Base-by-base conservation (phyloP, 305 asterid species). In the Euphrasia arctica region DNA sequence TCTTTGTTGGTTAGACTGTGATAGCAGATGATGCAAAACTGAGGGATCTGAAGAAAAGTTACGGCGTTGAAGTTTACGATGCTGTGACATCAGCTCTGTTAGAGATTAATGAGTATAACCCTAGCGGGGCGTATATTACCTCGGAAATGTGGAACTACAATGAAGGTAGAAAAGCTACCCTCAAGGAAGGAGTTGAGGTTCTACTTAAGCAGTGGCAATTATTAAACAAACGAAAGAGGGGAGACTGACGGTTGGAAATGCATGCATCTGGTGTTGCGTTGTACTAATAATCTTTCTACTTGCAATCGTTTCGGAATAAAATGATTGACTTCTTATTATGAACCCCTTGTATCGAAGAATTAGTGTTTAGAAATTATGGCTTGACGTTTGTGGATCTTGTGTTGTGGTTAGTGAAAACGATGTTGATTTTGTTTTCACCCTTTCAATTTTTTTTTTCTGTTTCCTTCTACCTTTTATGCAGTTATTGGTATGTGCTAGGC, bases 81-180 rank as follows among this genome's bases (percentile, higher is more conserved):
- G 95, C 96, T 11, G 95, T 87, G 73, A 74, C 78, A 7, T 62
- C 78, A 50, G 89, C 95, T 62, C 64, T 82, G 70, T 58, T 48
- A 0, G 96, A 91, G 86, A 74, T 89, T 47, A 82, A 82, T 4
- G 98, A 86, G 55, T 80, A 85, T 77, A 89, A 91, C 65, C 91
- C 95, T 0, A 89, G 98, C 66, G 98, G 96, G 57, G 66, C 79
- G 63, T 89, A 85, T 55, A 14, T 86, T 32, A 75, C 67, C 55
- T 72, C 98, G 0, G 98, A 88, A 73, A 76, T 91, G 34, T 89
- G 98, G 98, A 89, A 85, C 83, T 82, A 89, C 57, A 25, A 66
- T 0, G 90, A 80, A 5, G 83, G 80, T 9, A 72, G 91, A 80
- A 82, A 75, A 74, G 98, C 96, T 58, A 47, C 63, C 13, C 74